These are phyloP conservation scores for Aspergillus cristatus DNA, from an alignment of 495 filamentous ascomycete species.

Conservation along the genomic window DNA sequence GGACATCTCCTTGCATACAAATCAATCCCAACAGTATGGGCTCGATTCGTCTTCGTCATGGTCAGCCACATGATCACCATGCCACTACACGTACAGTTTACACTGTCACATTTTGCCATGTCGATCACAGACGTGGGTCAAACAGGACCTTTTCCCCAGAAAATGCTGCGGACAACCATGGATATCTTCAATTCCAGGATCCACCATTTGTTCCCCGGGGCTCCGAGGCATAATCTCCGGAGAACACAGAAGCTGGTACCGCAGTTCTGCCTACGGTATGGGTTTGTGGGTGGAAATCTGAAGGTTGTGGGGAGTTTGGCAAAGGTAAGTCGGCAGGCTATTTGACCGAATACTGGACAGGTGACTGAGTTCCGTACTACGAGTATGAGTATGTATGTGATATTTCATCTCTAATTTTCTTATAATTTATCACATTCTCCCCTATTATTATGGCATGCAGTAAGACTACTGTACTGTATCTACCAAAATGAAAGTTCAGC, in stretches of 20 bases:
- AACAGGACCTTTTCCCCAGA: constrained; percentile 74
- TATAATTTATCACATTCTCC: too few relatives aligned
- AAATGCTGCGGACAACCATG: constrained; percentile 86
- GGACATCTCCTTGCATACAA: constrained; percentile 67
- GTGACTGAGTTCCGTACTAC: too few relatives aligned
- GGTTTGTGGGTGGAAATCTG: too few relatives aligned
- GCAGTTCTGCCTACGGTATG: constrained; percentile 77
- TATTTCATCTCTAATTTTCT: too few relatives aligned
- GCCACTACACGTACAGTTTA: constrained; percentile 84
- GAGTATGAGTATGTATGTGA: too few relatives aligned
- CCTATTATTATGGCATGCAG: too few relatives aligned
- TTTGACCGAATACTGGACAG: too few relatives aligned
- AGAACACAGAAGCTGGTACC: constrained; percentile 62
- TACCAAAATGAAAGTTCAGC: too few relatives aligned
- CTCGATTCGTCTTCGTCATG: constrained; percentile 59
- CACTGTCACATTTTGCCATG: constrained; percentile 88
- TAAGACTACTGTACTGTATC: too few relatives aligned
- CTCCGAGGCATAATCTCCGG: constrained; percentile 76
- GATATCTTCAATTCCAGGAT: constrained; percentile 82
- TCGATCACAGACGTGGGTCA: constrained; percentile 70
- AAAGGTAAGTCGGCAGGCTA: too few relatives aligned
- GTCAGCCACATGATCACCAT: constrained; percentile 71
- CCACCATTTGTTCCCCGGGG: constrained; percentile 72
- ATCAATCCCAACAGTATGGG: constrained; percentile 51
- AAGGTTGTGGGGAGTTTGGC: too few relatives aligned